Base-by-base conservation (phyloP, 345 rosid genomes). In the Ceriops zippeliana region DNA sequence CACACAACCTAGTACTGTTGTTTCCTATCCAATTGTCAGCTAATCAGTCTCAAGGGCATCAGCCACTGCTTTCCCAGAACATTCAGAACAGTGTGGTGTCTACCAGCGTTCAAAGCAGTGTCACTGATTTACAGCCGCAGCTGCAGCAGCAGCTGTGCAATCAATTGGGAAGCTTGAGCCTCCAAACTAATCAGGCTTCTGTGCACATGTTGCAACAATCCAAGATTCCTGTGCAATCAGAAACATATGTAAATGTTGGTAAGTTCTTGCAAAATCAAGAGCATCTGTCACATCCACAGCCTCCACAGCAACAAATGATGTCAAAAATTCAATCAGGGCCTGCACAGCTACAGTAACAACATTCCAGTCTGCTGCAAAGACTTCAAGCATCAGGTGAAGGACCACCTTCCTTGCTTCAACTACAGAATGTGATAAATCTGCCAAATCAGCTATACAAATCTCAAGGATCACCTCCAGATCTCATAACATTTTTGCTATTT, bases 371-470 rank as follows among this genome's bases (percentile, higher is more conserved):
- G 82, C 92, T 84, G 62, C 96, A 86, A 75, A 85, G 96, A 75
- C 83, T 88, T 70, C 97, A 85, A 79, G 78, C 85, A 78, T 71
- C 92, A 56, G 86, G 79, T 73, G 89, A 84, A 78, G 75, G 75
- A 61, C 70, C 92, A 16, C 88, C 88, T 64, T 78, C 96, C 75
- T 74, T 88, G 83, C 87, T 83, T 86, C 99, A 87, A 70, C 83
- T 83, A 21, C 96, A 86, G 72, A 88, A 79, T 84, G 80, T 87
- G 47, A 79, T 87, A 72, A 96, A 91, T 78, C 98, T 81, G 74
- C 97, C 88, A 78, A 89, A 89, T 83, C 96, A 90, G 75, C 73
- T 91, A 65, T 88, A 83, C 82, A 97, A 83, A 75, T 78, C 91
- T 38, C 93, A 91, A 73, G 84, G 92, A 81, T 53, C 75, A 62